phyloP scores from a whole-genome alignment of 1,139 yeast species.

The Dujonia santamariae region DNA sequence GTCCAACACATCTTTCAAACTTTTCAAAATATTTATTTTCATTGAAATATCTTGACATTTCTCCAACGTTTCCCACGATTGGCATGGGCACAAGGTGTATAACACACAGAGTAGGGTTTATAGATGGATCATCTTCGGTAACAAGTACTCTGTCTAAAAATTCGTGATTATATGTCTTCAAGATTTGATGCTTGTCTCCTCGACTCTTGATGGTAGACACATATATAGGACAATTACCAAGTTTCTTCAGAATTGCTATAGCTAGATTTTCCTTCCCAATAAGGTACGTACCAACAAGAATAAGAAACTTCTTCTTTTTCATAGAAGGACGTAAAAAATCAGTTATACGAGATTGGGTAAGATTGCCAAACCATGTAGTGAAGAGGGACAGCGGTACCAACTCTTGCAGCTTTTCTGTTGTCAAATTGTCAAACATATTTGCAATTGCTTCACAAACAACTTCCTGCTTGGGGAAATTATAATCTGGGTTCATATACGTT shows the following conservation, averaged over 20 bases:
- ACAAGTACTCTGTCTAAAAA: constrained; percentile 31
- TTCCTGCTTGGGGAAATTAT: constrained; percentile 76
- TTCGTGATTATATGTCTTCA: constrained; percentile 31
- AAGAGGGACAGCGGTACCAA: too few species aligned
- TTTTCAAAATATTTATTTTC: constrained; percentile 42
- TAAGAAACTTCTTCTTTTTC: constrained; percentile 43
- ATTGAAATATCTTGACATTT: constrained; percentile 49
- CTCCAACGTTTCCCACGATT: constrained; percentile 33
- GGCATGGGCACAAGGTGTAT: constrained; percentile 72
- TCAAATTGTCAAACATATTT: constrained; percentile 44
- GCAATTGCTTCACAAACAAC: constrained; percentile 60
- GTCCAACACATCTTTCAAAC: constrained; percentile 59
- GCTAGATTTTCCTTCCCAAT: constrained; percentile 92
- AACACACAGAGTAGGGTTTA: constrained; percentile 33
- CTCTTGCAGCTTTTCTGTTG: constrained; percentile 25
- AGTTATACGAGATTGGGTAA: constrained; percentile 42
- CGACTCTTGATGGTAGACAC: constrained; percentile 51
- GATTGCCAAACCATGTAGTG: constrained; percentile 36
- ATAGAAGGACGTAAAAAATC: constrained; percentile 28
- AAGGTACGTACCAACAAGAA: constrained; percentile 84
- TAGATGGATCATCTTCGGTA: constrained; percentile 26
- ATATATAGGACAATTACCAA: constrained; percentile 47
- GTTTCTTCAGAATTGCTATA: constrained; percentile 55
- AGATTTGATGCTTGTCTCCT: constrained; percentile 42
- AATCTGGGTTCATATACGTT: constrained; percentile 74